Conservation (phyloP, 345 rosid genomes). For the Durio zibethinus region DNA sequence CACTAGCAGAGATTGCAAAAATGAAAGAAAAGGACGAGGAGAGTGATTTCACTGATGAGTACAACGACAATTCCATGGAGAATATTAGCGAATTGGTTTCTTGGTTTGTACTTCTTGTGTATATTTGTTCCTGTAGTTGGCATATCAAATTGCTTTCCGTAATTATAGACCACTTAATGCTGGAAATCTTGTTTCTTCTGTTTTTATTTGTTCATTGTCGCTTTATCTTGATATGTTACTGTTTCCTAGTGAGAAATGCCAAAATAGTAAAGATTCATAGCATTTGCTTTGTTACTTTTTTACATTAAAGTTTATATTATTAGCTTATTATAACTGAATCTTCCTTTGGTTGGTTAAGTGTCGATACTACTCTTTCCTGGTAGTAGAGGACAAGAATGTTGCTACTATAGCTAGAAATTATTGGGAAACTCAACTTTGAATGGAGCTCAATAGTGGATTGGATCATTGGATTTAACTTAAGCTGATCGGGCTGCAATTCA, state of each 20-base stretch:
- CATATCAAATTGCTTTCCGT: constrained; percentile 5
- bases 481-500: background rate
- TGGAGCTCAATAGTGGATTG: background rate
- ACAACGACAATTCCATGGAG: constrained; percentile 33
- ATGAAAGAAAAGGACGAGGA: constrained; percentile 42
- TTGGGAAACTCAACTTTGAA: background rate
- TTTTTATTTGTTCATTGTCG: background rate
- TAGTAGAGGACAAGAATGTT: background rate
- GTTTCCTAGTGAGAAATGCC: background rate
- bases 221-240: background rate
- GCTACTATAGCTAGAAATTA: background rate
- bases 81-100: constrained; percentile 47
- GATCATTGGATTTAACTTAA: background rate
- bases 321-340: background rate
- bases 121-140: background rate
- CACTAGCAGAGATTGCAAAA: constrained; percentile 72
- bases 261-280: background rate
- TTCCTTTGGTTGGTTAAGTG: background rate
- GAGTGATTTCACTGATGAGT: background rate
- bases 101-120: background rate
- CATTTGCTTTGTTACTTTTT: background rate
- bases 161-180: background rate
- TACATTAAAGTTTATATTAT: background rate
- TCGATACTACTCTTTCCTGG: background rate
- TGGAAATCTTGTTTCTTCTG: background rate